Conservation (phyloP, 1,284 basidiomycete species). For the Cutaneotrichosporon sp. region DNA sequence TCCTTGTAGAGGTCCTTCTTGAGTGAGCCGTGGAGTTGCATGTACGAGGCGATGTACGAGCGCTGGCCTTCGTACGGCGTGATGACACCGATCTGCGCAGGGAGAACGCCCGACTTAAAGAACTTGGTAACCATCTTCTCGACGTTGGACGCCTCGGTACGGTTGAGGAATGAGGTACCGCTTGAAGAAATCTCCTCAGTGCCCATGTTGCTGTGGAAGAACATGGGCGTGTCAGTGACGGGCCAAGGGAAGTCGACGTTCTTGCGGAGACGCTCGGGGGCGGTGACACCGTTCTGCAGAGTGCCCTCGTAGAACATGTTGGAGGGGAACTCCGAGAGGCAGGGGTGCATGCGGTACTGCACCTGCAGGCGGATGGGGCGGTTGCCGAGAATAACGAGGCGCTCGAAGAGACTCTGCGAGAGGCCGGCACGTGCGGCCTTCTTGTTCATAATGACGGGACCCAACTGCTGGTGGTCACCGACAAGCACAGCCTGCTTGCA, state of each 20-base stretch:
- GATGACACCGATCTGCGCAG: conserved; percentile 94
- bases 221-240: conserved; percentile 96
- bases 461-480: conserved; percentile 96
- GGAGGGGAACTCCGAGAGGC: conserved; percentile 96
- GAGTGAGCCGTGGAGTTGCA: conserved; percentile 97
- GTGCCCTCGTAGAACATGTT: conserved; percentile 99
- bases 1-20: conserved; percentile 99
- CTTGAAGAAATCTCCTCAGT: conserved; percentile 99
- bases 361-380: conserved; percentile 97
- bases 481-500: conserved; percentile 99
- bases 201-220: conserved; percentile 98
- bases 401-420: conserved; percentile 96
- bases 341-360: conserved; percentile 99
- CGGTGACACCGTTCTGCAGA: conserved; percentile 97
- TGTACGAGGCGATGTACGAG: conserved; percentile 98
- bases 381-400: conserved; percentile 91
- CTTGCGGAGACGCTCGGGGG: conserved; percentile 92
- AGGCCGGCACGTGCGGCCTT: conserved; percentile 96
- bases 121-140: conserved; percentile 99
- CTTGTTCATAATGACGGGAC: conserved; percentile 99
- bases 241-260: conserved; percentile 99
- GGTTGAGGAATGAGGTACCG: conserved; percentile 97
- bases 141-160: conserved; percentile 97
- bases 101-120: conserved; percentile 97
- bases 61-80: conserved; percentile 99